phyloP scores from a whole-genome alignment of 2,329 filamentous ascomycete genomes.

The Pseudomassariella vexata region DNA sequence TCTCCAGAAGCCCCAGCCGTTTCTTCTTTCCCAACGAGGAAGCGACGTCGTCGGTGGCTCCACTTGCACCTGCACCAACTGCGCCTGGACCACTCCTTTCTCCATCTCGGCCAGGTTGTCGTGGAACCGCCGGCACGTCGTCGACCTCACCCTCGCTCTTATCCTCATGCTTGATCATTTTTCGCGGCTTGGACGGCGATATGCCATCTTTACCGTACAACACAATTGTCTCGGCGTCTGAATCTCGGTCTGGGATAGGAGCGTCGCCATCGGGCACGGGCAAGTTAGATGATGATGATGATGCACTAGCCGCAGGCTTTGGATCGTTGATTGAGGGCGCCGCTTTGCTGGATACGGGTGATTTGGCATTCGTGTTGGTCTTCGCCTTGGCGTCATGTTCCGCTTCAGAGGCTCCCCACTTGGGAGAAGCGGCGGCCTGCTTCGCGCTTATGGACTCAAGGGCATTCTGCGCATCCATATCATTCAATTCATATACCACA shows the following conservation, averaged over 20 bases:
- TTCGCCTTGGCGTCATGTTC: constrained; percentile 26
- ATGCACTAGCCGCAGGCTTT: constrained; percentile 4
- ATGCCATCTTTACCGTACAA: constrained; percentile 59
- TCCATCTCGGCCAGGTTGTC: constrained; percentile 26
- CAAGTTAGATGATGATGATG: too few species aligned
- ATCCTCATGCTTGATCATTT: constrained; percentile 60
- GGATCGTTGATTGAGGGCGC: constrained; percentile 11
- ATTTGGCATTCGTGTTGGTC: constrained; percentile 11
- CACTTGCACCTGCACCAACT: not conserved
- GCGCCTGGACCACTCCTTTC: constrained; percentile 8
- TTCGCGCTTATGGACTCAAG: constrained; percentile 56
- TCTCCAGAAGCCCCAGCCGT: constrained; percentile 39
- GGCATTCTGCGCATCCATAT: constrained; percentile 66
- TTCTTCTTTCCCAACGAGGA: constrained; percentile 43
- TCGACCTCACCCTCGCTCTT: constrained; percentile 50
- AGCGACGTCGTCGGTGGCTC: constrained; percentile 6
- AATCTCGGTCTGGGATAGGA: constrained; percentile 54
- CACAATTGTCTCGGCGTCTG: constrained; percentile 68
- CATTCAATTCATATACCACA: constrained; percentile 50
- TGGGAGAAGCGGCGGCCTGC: constrained; percentile 48
- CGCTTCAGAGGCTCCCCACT: constrained; percentile 34
- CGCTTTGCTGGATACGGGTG: constrained; percentile 12
- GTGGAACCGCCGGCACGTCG: constrained; percentile 22
- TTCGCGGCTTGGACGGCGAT: constrained; percentile 58
- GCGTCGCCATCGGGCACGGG: constrained; percentile 32